These are phyloP conservation scores for Scleroderma bovista DNA, from an alignment of 768 basidiomycete species.

Conservation along the genomic window DNA sequence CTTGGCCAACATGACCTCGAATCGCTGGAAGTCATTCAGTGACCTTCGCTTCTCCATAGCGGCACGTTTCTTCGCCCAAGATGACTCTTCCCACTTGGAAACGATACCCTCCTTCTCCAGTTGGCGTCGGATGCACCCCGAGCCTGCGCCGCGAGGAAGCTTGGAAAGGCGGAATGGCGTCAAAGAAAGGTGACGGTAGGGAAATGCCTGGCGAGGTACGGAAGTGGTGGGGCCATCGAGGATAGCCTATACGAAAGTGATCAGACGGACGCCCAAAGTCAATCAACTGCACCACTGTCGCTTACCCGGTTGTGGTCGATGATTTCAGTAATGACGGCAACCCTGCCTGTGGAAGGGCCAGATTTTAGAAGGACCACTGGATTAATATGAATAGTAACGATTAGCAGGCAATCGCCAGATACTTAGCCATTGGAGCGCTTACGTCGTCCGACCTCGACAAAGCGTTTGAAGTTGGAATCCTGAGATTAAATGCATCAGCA, in stretches of 20 bases:
- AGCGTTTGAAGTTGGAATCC: constrained; percentile 91
- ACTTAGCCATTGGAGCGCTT: constrained; percentile 14
- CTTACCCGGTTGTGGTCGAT: constrained; percentile 97
- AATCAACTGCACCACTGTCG: not conserved
- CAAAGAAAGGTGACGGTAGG: constrained; percentile 89
- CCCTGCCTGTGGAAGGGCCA: constrained; percentile 80
- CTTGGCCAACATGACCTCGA: constrained; percentile 84
- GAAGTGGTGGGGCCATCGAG: constrained; percentile 90
- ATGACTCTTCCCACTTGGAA: constrained; percentile 84
- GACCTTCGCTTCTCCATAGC: constrained; percentile 68
- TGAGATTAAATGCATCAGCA: constrained; percentile 20
- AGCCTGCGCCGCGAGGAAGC: constrained; percentile 83
- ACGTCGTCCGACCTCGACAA: constrained; percentile 98
- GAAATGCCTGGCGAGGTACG: constrained; percentile 88
- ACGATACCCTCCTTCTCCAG: constrained; percentile 80
- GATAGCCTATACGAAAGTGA: constrained; percentile 58
- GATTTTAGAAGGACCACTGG: constrained; percentile 86
- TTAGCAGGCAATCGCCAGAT: not conserved
- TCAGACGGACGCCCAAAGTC: not conserved
- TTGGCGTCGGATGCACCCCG: constrained; percentile 77
- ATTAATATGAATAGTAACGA: not conserved
- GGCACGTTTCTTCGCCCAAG: constrained; percentile 85
- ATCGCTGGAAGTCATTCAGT: constrained; percentile 88
- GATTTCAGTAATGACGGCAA: constrained; percentile 95
- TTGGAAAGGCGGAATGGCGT: constrained; percentile 78